Conservation (phyloP, 169 alveolate species). For the Blepharisma undulans region DNA sequence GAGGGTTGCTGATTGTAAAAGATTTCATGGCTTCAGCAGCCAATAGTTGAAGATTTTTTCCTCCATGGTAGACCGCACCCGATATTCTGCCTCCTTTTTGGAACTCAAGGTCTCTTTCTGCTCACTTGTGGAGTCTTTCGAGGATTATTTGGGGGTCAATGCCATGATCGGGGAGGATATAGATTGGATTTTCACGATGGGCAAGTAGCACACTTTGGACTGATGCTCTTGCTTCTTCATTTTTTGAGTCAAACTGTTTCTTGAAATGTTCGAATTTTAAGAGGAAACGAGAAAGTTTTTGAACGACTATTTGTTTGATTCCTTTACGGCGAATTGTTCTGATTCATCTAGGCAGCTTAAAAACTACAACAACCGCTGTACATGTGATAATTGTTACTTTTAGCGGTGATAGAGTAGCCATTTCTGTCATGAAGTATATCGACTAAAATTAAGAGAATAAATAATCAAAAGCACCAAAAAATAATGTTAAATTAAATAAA, state of each 20-base stretch:
- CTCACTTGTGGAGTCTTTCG: conserved; percentile 52
- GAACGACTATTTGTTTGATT: not conserved
- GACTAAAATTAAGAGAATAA: not conserved
- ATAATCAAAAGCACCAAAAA: not conserved
- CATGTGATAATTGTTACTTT: not conserved
- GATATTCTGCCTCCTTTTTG: conserved; percentile 63
- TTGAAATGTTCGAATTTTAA: not conserved
- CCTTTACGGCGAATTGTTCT: not conserved
- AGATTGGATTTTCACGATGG: conserved; percentile 12
- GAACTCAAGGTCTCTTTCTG: conserved; percentile 45
- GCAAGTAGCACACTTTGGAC: not conserved
- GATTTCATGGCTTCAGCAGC: conserved; percentile 57
- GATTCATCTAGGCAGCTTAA: not conserved
- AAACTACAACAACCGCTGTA: not conserved
- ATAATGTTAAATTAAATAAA: not conserved
- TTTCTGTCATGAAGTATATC: not conserved
- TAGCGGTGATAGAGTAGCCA: not conserved
- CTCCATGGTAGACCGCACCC: conserved; percentile 68
- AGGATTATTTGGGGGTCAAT: conserved; percentile 45
- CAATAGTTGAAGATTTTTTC: conserved; percentile 51
- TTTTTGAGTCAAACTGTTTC: not conserved
- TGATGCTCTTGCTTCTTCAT: not conserved
- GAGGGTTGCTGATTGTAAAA: conserved; percentile 63
- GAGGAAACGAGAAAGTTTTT: not conserved
- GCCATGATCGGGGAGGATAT: conserved; percentile 51